Percentiles rank a stretch among this genome's conserved stretches.
Evolutionary conservation across 2,329 filamentous ascomycete species (phyloP).

Genomic region (Epichloe typhina): DNA sequence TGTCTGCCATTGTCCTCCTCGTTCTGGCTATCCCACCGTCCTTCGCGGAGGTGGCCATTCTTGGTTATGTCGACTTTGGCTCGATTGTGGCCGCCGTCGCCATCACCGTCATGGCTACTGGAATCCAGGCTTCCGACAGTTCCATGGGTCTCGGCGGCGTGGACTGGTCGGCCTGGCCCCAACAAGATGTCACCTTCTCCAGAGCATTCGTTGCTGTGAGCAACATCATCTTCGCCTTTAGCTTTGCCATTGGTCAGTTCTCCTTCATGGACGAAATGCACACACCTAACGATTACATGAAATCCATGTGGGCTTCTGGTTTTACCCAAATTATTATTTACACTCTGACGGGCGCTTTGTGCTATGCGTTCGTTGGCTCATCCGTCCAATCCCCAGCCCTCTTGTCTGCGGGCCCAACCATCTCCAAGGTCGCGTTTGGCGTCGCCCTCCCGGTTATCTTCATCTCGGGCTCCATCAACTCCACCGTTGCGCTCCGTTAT

Average conservation of each 20-base stretch:
- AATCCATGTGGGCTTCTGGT: conserved; percentile 49
- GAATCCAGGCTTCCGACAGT: conserved; percentile 24
- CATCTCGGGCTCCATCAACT: conserved; percentile 60
- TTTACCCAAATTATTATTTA: conserved; percentile 51
- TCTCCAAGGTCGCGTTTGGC: conserved; percentile 57
- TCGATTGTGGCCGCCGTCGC: conserved; percentile 51
- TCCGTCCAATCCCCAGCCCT: conserved; percentile 54
- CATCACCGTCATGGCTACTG: conserved; percentile 54
- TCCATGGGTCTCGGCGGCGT: conserved; percentile 17
- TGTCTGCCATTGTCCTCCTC: conserved; percentile 33
- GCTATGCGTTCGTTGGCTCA: conserved; percentile 56
- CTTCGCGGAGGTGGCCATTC: conserved; percentile 35
- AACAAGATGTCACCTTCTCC: conserved; percentile 31
- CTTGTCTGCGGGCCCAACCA: conserved; percentile 43
- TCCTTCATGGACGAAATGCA: conserved; percentile 42
- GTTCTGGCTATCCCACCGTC: conserved; percentile 33
- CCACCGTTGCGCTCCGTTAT: conserved; percentile 31
- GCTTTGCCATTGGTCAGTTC: conserved; percentile 39
- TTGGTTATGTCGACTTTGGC: conserved; percentile 42
- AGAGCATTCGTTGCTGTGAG: conserved; percentile 46
- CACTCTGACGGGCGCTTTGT: conserved; percentile 49
- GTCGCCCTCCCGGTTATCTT: conserved; percentile 60
- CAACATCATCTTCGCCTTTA: conserved; percentile 62
- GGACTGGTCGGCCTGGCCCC: conserved; percentile 33
- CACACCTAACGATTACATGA: conserved; percentile 31